These are phyloP conservation scores for Botryotinia narcissicola DNA, from an alignment of 2,329 filamentous ascomycete species.

Conservation along the genomic window DNA sequence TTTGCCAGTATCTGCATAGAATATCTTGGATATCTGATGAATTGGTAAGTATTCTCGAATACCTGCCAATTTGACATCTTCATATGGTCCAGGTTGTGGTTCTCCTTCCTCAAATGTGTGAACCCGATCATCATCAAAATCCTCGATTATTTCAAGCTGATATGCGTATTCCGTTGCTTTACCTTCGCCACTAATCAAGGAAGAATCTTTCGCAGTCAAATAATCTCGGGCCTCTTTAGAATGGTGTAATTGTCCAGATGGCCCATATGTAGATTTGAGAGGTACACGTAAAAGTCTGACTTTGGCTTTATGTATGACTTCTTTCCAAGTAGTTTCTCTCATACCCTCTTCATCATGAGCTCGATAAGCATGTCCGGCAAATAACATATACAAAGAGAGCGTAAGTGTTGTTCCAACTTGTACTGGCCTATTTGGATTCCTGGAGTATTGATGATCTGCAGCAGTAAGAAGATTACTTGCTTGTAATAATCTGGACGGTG, in stretches of 20 bases:
- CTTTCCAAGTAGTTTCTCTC: slow-evolving; percentile 74
- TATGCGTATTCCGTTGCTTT: slow-evolving; percentile 60
- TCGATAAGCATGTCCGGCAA: slow-evolving; percentile 68
- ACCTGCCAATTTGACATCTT: slow-evolving; percentile 60
- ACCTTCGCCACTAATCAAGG: slow-evolving; percentile 30
- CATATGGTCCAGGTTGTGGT: slow-evolving; percentile 52
- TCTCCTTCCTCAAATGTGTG: slow-evolving; percentile 63
- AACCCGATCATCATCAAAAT: slow-evolving; percentile 66
- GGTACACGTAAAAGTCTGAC: slow-evolving; percentile 60
- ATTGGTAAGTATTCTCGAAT: slow-evolving; percentile 66
- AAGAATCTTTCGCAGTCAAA: slow-evolving; percentile 21
- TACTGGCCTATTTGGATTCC: slow-evolving; percentile 59
- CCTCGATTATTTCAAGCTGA: slow-evolving; percentile 66
- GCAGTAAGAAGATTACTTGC: slow-evolving; percentile 88
- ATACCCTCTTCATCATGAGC: slow-evolving; percentile 39
- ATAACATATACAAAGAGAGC: slow-evolving; percentile 92
- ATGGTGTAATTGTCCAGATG: slow-evolving; percentile 13
- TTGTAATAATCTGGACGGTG: slow-evolving; percentile 85
- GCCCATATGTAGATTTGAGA: slow-evolving; percentile 24
- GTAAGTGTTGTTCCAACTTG: slow-evolving; percentile 87
- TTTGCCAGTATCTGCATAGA: slow-evolving; percentile 74
- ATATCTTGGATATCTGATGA: slow-evolving; percentile 72
- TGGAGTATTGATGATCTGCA: slow-evolving; percentile 78
- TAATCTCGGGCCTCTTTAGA: slow-evolving; percentile 18
- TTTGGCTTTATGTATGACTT: slow-evolving; percentile 89